Base-by-base conservation (phyloP, 306 rosid genomes). In the Ammopiptanthus mongolicus region DNA sequence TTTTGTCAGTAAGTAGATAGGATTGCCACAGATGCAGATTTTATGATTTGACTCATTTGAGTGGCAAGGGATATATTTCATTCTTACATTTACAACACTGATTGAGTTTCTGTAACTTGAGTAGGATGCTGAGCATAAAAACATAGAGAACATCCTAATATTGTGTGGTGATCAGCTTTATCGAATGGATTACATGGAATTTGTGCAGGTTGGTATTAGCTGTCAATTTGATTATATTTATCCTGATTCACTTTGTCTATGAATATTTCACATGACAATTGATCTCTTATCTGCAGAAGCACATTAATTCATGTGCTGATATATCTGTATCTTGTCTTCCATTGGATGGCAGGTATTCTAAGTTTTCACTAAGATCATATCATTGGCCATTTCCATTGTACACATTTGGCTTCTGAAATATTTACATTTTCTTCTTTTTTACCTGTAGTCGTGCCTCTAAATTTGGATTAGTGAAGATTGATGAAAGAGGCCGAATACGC, bases 151-250 rank as follows among this genome's bases (percentile, higher is more conserved):
- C 78, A 31, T 85, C 74, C 65, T 85, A 75, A 82, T 85, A 79
- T 62, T 85, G 80, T 85, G 89, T 47, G 89, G 89, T 12, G 89
- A 82, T 72, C 89, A 85, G 65, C 84, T 85, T 12, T 85, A 85
- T 82, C 71, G 86, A 76, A 82, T 85, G 89, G 89, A 85, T 63
- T 85, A 85, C 75, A 85, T 72, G 86, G 84, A 85, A 63, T 69
- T 85, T 61, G 77, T 85, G 44, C 75, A 76, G 89, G 86, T 82
- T 41, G 39, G 71, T 53, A 51, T 56, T 29, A 17, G 36, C 39
- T 44, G 15, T 47, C 73, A 73, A 22, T 21, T 53, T 42, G 55
- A 50, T n/a, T 31, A 0, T 0, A 4, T 8, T 73, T 78, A 81
- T 81, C 0, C 47, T 50, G 44, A 64, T 70, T 61, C 53, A 28